Conservation (phyloP, 140 eudicot species). For the Stevia rebaudiana region DNA sequence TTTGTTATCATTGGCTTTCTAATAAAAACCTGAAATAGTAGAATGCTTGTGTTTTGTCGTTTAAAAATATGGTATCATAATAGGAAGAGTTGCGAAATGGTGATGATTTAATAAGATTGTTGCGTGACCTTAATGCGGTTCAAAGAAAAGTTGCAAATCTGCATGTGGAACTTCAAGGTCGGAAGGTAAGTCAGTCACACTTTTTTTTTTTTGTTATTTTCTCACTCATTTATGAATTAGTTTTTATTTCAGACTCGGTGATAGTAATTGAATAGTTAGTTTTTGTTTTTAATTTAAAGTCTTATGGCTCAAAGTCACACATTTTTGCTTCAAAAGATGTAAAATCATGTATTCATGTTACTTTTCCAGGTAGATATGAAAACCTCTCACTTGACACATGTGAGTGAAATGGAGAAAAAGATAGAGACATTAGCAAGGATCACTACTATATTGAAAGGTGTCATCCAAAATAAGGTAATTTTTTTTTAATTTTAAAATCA, state of each 20-base stretch:
- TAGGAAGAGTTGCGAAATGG: slow-evolving; percentile 66
- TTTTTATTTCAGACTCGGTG: background rate
- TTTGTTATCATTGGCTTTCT: background rate
- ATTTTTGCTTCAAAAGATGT: background rate
- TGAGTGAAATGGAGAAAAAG: slow-evolving; percentile 93
- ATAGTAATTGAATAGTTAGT: background rate
- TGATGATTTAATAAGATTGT: slow-evolving; percentile 60
- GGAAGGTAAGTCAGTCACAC: slow-evolving; percentile 53
- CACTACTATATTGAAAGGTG: slow-evolving; percentile 71
- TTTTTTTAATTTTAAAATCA: background rate
- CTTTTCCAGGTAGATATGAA: slow-evolving; percentile 72
- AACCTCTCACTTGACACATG: slow-evolving; percentile 81
- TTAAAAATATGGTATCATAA: slow-evolving; percentile 4
- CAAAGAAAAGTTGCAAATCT: slow-evolving; percentile 83
- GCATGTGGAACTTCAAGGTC: slow-evolving; percentile 89
- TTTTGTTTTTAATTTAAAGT: background rate
- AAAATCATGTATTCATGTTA: background rate
- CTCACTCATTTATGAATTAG: background rate
- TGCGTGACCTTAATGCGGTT: slow-evolving; percentile 63
- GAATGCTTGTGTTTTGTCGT: slow-evolving; percentile 2
- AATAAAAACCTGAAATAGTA: background rate
- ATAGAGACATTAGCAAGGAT: slow-evolving; percentile 75
- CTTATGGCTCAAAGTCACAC: background rate
- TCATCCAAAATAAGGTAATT: slow-evolving; percentile 76
- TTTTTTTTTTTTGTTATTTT: background rate